Evolutionary conservation across 2,329 filamentous ascomycete genomes (phyloP), one percentile per base, ranked within the genome.

Genomic region (Coniochaeta sp.): DNA sequence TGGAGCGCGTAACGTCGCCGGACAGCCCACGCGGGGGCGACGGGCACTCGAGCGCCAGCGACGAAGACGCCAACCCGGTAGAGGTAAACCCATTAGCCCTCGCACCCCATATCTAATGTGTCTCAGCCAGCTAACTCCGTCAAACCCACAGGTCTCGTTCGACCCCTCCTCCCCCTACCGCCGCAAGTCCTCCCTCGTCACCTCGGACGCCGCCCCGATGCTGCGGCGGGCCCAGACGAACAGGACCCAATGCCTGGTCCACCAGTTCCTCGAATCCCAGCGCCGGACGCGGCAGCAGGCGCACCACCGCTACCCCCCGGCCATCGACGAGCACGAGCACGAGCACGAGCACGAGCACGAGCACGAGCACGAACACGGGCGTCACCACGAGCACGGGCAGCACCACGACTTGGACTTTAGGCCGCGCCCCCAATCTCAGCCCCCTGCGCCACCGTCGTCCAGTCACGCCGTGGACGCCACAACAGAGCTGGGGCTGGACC

Each of bases 111-210:
- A 44, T 57, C 17, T 22, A 16, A 24, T 55, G 40, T 42, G 14
- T 54, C 30, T 10, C 30, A 32, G 19, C 14, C 16, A 19, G 14
- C 28, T 36, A 38, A 22, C 54, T 5, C 10, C 32, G 8, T 47
- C 7, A 17, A 19, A 5, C 4, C 24, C 30, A 1, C 54, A 85
- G 83, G 85, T 89, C 57, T 79, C 84, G 24, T 88, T 89, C 67
- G 85, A 89, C 62, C 74, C 81, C 1, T 73, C 79, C 42, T 87
- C 82, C 64, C 78, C 80, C 0, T 85, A 87, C 66, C 82, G 86
- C 24, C 81, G 86, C 61, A 89, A 89, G 74, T 87, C 84, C 67
- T 89, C 86, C 14, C 77, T 89, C 56, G 82, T 87, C 14, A 66
- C 73, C 17, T 56, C 54, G 2, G 34, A 56, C 16, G 34, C 54